phyloP scores from a whole-genome alignment of 768 basidiomycete genomes.

The Favolaschia claudopus region DNA sequence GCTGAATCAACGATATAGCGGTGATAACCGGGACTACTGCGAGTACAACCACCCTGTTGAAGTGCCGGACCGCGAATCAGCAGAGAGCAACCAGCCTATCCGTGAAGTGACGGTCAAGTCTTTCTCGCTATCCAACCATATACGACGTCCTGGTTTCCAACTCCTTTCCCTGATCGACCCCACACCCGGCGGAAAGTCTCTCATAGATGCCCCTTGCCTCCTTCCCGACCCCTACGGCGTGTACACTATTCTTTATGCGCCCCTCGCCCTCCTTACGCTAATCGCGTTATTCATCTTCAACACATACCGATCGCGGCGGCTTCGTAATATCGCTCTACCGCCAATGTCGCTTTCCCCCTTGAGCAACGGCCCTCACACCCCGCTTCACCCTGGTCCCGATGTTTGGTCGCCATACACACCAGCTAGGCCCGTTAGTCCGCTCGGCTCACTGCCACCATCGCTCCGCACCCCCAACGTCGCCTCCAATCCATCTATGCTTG shows the following conservation, averaged over 20 bases:
- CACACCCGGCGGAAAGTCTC: conserved; percentile 44
- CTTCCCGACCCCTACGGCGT: conserved; percentile 77
- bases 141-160: conserved; percentile 84
- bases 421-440: conserved; percentile 47
- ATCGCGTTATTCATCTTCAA: conserved; percentile 56
- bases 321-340: conserved; percentile 33
- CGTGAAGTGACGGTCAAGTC: conserved; percentile 91
- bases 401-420: conserved; percentile 55
- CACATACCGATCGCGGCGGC: conserved; percentile 36
- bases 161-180: conserved; percentile 70
- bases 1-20: conserved; percentile 51
- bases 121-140: conserved; percentile 78
- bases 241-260: conserved; percentile 69
- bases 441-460: conserved; percentile 43
- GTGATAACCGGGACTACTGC: conserved; percentile 93
- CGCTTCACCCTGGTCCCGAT: conserved; percentile 34
- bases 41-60: conserved; percentile 65
- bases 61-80: conserved; percentile 28
- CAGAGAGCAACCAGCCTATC: conserved; percentile 38
- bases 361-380: conserved; percentile 33
- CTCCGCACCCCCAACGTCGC: conserved; percentile 48
- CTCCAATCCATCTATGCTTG: conserved; percentile 48
- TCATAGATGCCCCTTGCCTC: conserved; percentile 74
- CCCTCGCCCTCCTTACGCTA: conserved; percentile 63
- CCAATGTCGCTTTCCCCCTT: conserved; percentile 40